phyloP scores from a whole-genome alignment of 805 yeast genomes.

The Wickerhamiella vanderwaltii region DNA sequence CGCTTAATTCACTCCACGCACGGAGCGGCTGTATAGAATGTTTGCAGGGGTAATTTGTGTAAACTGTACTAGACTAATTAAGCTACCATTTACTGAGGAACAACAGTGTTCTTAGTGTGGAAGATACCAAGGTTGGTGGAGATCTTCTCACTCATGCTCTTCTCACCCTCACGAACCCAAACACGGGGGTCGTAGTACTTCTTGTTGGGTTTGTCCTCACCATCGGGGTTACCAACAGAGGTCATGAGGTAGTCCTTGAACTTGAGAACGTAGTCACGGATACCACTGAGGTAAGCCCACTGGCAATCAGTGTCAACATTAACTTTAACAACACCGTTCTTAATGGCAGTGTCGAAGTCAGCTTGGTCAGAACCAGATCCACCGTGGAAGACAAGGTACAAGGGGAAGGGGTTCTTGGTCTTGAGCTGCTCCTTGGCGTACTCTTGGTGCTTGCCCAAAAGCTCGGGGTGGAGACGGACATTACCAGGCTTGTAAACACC shows the following conservation, averaged over 20 bases:
- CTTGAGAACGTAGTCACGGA: constrained; percentile 90
- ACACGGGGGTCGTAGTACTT: constrained; percentile 99
- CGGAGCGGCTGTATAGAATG: too few relatives aligned
- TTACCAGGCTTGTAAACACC: constrained; percentile 99
- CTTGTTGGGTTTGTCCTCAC: constrained; percentile 98
- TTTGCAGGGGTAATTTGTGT: too few relatives aligned
- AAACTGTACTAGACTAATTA: too few relatives aligned
- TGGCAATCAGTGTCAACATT: constrained; percentile 99
- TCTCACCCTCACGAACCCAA: constrained; percentile 99
- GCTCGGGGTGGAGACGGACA: constrained; percentile 82
- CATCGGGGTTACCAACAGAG: constrained; percentile 98
- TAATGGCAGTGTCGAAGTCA: constrained; percentile 86
- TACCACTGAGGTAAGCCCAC: constrained; percentile 92
- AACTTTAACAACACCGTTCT: constrained; percentile 94
- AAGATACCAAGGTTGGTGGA: constrained; percentile 71
- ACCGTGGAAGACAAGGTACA: constrained; percentile 99
- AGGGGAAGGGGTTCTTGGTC: constrained; percentile 48
- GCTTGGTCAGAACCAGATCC: constrained; percentile 94
- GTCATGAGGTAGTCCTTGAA: constrained; percentile 88
- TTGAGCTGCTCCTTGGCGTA: constrained; percentile 63
- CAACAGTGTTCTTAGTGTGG: constrained; percentile 40
- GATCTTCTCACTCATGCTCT: constrained; percentile 87
- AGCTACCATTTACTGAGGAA: too few relatives aligned
- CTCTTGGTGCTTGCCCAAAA: constrained; percentile 90
- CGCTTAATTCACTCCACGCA: too few relatives aligned